Evolutionary conservation across 371 early-diverging fungal genomes (phyloP), one percentile per base, ranked within the genome.

Genomic region (Zychaea mexicana): DNA sequence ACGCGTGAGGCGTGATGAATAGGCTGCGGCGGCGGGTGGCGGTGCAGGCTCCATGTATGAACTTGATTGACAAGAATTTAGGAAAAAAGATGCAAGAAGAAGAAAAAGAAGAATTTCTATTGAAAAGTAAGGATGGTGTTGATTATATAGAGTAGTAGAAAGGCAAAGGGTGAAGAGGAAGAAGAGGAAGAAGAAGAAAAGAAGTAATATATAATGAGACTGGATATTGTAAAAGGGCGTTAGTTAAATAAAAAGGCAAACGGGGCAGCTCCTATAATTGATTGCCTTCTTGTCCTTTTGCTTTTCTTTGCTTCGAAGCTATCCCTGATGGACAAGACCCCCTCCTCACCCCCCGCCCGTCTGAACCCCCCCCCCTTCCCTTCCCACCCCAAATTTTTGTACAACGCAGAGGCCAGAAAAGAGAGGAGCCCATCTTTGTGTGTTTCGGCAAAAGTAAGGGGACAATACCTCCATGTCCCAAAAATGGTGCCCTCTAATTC

Each of bases 391-490:
- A 27, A 27, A 4, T 17, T n/a, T 36, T 49, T 52, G 52, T 60
- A 33, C 33, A 60, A 49, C 61, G 47, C 61, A 49, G 61, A 49
- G 52, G 61, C 61, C 61, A 60, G 49, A 60, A 45, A 58, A 27
- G 45, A 26, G 30, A 56, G 36, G 42, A 15, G 36, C n/a, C 6
- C 17, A 47, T 47, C n/a, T 19, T 9, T 19, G 47, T 19, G 47
- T 47, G 33, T 33, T 36, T 36, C 26, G 26, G 8, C 17, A 45
- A 28, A 36, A 57, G 36, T 45, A 58, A 55, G 56, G 56, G 56
- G 56, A 36, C 36, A 7, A 36, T 36, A 42, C n/a, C 15, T 17
- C 13, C 56, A 33, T 24, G 17, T 13, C n/a, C 38, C 9, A 49
- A 24, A 49, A 49, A n/a, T 2, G 4, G 49, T 1, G 1, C 49